Conservation (phyloP, 129 eudicot species). For the carrot (Daucus carota) region DH1_v3.0 NC_030386.2:29339501-29340000, state of each 20-base stretch:
- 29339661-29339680: not conserved
- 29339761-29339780: not conserved
- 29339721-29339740: slow-evolving; percentile 1
- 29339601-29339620: not conserved
- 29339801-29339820: too few relatives aligned
- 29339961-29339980: too few relatives aligned
- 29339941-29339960: too few relatives aligned
- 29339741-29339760: not conserved
- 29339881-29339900: not conserved
- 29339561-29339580: not conserved
- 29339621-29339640: not conserved
- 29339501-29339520: not conserved
- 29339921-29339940: too few relatives aligned
- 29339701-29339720: not conserved
- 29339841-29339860: too few relatives aligned
- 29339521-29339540: not conserved
- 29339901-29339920: too few relatives aligned
- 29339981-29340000: too few relatives aligned
- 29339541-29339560: not conserved
- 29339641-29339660: not conserved
- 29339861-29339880: not conserved
- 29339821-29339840: too few relatives aligned
- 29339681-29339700: not conserved
- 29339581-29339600: not conserved
- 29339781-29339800: not conserved